Evolutionary conservation across 192 early-diverging fungal genomes (phyloP).

Genomic region (Rhizoclosmatium globosum): DNA sequence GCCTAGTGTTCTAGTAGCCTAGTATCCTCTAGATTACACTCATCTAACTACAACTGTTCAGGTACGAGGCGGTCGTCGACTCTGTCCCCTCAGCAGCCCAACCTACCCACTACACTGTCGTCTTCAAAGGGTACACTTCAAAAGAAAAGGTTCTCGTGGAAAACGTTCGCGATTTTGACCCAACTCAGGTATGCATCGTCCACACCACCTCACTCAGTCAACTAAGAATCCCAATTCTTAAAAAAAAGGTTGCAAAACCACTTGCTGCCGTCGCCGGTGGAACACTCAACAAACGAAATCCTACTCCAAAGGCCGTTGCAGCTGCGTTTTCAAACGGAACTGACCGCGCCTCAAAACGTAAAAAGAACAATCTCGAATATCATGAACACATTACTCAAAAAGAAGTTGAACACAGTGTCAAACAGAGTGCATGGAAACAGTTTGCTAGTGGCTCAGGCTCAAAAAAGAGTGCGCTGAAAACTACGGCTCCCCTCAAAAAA

Average conservation of each 20-base stretch:
- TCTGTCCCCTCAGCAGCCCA: conserved; percentile 55
- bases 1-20: no score
- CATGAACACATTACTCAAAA: conserved; percentile 49
- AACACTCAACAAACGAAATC: conserved; percentile 11
- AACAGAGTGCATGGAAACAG: conserved; percentile 78
- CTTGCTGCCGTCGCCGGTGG: conserved; percentile 38
- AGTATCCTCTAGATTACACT: not conserved
- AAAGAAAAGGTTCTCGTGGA: conserved; percentile 57
- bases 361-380: conserved; percentile 52
- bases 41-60: conserved; percentile 20
- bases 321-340: conserved; percentile 40
- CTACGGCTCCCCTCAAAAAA: conserved; percentile 60
- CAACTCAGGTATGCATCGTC: conserved; percentile 29
- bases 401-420: conserved; percentile 68
- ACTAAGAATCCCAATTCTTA: not conserved
- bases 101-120: conserved; percentile 51
- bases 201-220: no score
- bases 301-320: conserved; percentile 40
- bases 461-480: conserved; percentile 47
- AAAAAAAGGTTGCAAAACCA: conserved; percentile 34
- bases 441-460: conserved; percentile 65
- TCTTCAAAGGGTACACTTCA: conserved; percentile 69
- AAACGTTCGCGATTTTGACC: conserved; percentile 52
- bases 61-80: conserved; percentile 68
- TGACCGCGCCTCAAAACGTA: conserved; percentile 61